Conservation (phyloP, 371 early-diverging fungal genomes). For the Mucor irregularis region DNA sequence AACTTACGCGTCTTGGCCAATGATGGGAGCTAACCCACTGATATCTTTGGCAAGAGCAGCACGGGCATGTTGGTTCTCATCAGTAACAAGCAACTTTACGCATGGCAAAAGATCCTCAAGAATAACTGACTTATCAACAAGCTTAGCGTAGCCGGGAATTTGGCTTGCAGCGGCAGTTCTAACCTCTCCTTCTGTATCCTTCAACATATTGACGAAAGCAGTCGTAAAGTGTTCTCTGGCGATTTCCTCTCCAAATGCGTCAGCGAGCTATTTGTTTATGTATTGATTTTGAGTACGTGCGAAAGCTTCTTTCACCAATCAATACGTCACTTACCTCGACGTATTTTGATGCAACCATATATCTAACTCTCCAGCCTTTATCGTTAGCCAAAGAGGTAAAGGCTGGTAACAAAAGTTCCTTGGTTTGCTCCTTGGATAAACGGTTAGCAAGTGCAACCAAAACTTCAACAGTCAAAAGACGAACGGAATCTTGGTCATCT, state of each 20-base stretch:
- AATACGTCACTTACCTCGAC: constrained; percentile 83
- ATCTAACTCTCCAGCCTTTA: constrained; percentile 97
- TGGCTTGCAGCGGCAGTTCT: constrained; percentile 90
- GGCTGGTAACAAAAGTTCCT: constrained; percentile 69
- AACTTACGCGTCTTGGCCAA: constrained; percentile 89
- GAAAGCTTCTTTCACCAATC: background rate
- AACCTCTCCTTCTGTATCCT: constrained; percentile 97
- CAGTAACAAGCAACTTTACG: constrained; percentile 88
- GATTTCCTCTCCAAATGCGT: constrained; percentile 79
- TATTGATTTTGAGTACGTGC: background rate
- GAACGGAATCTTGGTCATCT: constrained; percentile 96
- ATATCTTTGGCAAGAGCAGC: constrained; percentile 95
- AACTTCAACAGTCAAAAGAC: constrained; percentile 91
- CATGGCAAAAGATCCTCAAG: constrained; percentile 84
- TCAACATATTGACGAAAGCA: constrained; percentile 79
- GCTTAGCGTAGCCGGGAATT: constrained; percentile 84
- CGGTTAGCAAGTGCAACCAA: constrained; percentile 88
- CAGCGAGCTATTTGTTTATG: constrained; percentile 57
- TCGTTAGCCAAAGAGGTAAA: constrained; percentile 83
- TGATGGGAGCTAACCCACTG: constrained; percentile 90
- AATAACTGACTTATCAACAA: constrained; percentile 79
- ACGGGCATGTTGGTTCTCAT: constrained; percentile 95
- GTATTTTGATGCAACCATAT: constrained; percentile 97
- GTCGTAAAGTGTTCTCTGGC: constrained; percentile 73
- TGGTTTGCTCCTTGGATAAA: constrained; percentile 75